phyloP scores from a whole-genome alignment of 495 filamentous ascomycete species.

The Extremus antarcticus region DNA sequence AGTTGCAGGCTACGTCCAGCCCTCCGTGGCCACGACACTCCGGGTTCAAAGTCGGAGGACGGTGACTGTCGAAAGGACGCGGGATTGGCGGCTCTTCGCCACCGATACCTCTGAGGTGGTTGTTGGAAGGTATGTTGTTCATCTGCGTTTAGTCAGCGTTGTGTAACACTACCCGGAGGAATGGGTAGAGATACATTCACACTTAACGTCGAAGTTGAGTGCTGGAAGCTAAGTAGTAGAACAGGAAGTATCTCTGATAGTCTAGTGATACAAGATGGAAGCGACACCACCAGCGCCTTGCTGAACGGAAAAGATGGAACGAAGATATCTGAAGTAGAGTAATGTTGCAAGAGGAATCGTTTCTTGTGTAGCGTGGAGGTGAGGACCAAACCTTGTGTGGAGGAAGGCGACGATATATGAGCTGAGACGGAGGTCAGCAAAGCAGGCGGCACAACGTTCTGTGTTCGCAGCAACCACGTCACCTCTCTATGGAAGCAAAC shows the following conservation, averaged over 20 bases:
- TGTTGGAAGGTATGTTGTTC: background rate
- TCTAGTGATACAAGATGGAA: background rate
- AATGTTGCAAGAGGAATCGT: background rate
- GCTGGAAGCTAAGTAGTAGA: background rate
- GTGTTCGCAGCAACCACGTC: too few relatives aligned
- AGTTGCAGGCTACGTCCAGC: background rate
- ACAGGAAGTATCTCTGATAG: too few relatives aligned
- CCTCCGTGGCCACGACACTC: background rate
- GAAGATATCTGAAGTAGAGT: background rate
- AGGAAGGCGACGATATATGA: too few relatives aligned
- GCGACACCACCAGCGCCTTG: background rate
- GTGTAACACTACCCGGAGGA: background rate
- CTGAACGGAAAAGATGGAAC: background rate
- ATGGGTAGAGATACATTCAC: background rate
- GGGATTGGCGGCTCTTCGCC: background rate
- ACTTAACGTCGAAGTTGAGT: background rate
- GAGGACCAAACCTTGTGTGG: background rate
- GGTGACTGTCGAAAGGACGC: background rate
- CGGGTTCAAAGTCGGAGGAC: background rate
- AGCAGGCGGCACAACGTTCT: too few relatives aligned
- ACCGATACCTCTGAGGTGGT: background rate
- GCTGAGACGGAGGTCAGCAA: too few relatives aligned
- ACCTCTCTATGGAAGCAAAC: too few relatives aligned
- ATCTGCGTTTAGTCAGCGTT: background rate
- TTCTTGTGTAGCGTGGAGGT: background rate